Evolutionary conservation across 2,329 filamentous ascomycete genomes (phyloP).

Genomic region (Basipetospora chlamydospora): DNA sequence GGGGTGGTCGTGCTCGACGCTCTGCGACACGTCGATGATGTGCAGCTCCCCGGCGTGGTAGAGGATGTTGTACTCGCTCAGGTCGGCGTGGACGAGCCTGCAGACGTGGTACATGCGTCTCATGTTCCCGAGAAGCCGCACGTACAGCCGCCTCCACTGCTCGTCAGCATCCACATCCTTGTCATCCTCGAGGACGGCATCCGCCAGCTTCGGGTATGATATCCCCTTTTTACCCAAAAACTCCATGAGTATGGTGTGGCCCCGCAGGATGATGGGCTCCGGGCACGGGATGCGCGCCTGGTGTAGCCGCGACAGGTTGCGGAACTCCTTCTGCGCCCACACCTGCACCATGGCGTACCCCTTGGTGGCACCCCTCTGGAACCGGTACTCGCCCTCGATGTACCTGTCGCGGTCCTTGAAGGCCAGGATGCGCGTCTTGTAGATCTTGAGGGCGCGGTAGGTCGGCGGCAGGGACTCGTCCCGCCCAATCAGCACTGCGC

Average conservation of each 20-base stretch:
- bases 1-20: constrained; percentile 92
- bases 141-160: constrained; percentile 66
- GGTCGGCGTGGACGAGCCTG: constrained; percentile 81
- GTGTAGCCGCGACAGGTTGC: constrained; percentile 77
- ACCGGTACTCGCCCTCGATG: constrained; percentile 85
- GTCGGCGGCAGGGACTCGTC: constrained; percentile 33
- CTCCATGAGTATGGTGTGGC: constrained; percentile 92
- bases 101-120: constrained; percentile 86
- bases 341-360: constrained; percentile 96
- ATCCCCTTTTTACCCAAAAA: constrained; percentile 80
- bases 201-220: constrained; percentile 76
- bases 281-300: constrained; percentile 78
- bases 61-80: constrained; percentile 96
- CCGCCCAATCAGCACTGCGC: constrained; percentile 55
- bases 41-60: constrained; percentile 73
- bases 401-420: constrained; percentile 98
- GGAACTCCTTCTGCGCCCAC: constrained; percentile 97
- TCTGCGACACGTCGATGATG: constrained; percentile 96
- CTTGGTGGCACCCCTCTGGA: constrained; percentile 72
- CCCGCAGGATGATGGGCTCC: constrained; percentile 73
- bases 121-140: constrained; percentile 79
- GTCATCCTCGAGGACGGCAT: constrained; percentile 47
- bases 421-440: constrained; percentile 94
- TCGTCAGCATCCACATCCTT: constrained; percentile 43
- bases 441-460: constrained; percentile 83